Percentiles rank a stretch among this genome's conserved stretches.
These are phyloP conservation scores for Aspergillus sp. DNA, from an alignment of 2,329 filamentous ascomycete genomes.

Conservation along the genomic window DNA sequence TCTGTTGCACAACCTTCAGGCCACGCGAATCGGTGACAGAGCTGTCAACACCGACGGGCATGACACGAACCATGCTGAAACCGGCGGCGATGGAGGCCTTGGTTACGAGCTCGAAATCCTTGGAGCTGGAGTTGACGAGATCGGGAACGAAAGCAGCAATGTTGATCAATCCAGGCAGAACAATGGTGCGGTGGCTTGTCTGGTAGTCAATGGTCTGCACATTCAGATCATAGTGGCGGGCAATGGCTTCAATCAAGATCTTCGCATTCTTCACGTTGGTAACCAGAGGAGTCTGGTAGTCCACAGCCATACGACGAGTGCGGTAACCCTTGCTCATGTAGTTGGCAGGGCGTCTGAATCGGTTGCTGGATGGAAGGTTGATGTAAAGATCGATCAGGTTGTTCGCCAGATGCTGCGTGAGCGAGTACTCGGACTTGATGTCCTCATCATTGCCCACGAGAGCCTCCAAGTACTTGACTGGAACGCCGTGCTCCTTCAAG, in stretches of 20 bases:
- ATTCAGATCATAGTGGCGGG: constrained; percentile 79
- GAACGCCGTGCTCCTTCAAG: constrained; percentile 84
- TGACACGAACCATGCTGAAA: constrained; percentile 75
- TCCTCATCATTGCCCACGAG: constrained; percentile 73
- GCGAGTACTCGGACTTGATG: constrained; percentile 91
- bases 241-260: constrained; percentile 89
- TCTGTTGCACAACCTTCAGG: constrained; percentile 68
- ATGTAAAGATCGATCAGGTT: constrained; percentile 99
- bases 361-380: constrained; percentile 98
- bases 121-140: constrained; percentile 59
- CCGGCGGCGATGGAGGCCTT: constrained; percentile 70
- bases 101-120: constrained; percentile 65
- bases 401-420: constrained; percentile 94
- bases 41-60: constrained; percentile 69
- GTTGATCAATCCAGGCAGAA: constrained; percentile 72
- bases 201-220: constrained; percentile 84
- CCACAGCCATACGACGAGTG: constrained; percentile 95
- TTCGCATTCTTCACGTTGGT: constrained; percentile 99
- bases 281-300: constrained; percentile 93
- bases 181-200: constrained; percentile 74
- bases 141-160: constrained; percentile 76
- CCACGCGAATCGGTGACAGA: constrained; percentile 68
- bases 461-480: constrained; percentile 89
- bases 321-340: constrained; percentile 98
- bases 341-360: constrained; percentile 91